Base-by-base conservation (phyloP, 2,329 filamentous ascomycete species). In the Ophiobolus disseminans region DNA sequence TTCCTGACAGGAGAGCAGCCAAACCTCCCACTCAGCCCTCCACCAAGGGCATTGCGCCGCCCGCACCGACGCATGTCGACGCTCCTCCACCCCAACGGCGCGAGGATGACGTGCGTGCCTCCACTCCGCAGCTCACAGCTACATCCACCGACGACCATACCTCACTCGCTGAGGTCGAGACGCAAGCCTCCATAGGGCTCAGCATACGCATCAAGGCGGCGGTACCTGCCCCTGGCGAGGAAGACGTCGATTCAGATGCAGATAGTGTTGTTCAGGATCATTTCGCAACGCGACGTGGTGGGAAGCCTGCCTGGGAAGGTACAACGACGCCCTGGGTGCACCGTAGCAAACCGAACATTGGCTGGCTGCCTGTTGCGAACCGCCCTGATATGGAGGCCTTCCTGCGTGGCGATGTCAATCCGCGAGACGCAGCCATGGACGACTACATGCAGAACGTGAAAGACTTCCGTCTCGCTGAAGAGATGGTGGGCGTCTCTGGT, bases 401-500 rank as follows among this genome's bases (percentile, higher is more conserved):
- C 42, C 32, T 69, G 11, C 44, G 28, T 16, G 60, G 55, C 22
- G 28, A 69, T 8, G 50, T 54, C 1, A 54, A 66, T 30, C 51
- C 60, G 19, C 57, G 49, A 9, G 57, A 65, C 34, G 60, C 62
- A 1, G 76, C 85, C 32, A 73, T 86, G 58, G 81, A 83, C 1
- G 89, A 92, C 62, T 91, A 91, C 60, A 86, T 90, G 62, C 80
- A 82, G 34, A 90, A 91, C 53, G 78, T 89, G 62, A 73, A 73
- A 14, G 78, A 78, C 1, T 78, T 79, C 38, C 76, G 75, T 3
- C 53, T 66, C 38, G 63, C 64, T 14, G 65, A 69, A 11, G 66
- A 68, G 19, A 45, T 65, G 35, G 31, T 62, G 16, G 50, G 54
- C n/a, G 47, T 58, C 2, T 58, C 61, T 25, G 55, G 51, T 9